phyloP scores from a whole-genome alignment of 805 yeast genomes.

The Candida arabinofermentans region DNA sequence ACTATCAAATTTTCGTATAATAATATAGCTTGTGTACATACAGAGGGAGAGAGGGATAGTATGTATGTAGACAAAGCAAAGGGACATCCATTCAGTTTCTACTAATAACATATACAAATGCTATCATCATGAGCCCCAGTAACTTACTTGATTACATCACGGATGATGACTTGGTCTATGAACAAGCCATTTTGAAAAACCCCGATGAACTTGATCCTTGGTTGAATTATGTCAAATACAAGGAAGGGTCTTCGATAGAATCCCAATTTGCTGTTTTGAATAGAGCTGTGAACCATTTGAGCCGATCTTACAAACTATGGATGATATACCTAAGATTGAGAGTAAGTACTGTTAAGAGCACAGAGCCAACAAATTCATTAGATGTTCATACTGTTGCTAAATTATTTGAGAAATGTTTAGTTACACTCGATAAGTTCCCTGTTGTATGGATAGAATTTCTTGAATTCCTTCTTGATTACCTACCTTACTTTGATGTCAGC shows the following conservation, averaged over 20 bases:
- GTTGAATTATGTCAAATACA: slow-evolving; percentile 40
- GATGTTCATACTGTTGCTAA: slow-evolving; percentile 7
- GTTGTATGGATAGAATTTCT: slow-evolving; percentile 51
- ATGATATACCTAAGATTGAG: slow-evolving; percentile 42
- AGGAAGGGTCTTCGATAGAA: slow-evolving; percentile 24
- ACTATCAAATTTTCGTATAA: too few species aligned
- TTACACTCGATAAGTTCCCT: slow-evolving; percentile 40
- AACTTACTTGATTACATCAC: slow-evolving; percentile 8
- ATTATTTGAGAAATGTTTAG: slow-evolving; percentile 46
- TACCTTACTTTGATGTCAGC: slow-evolving; percentile 29
- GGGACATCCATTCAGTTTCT: too few species aligned
- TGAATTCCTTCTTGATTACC: slow-evolving; percentile 34
- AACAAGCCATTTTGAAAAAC: slow-evolving; percentile 32
- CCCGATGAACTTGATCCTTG: slow-evolving; percentile 37
- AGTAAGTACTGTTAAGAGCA: slow-evolving; percentile 8
- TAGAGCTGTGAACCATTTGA: slow-evolving; percentile 45
- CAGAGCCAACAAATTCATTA: not conserved
- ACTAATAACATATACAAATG: too few species aligned
- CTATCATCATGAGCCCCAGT: not conserved
- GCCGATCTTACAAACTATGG: slow-evolving; percentile 55
- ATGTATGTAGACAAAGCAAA: too few species aligned
- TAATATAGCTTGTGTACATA: too few species aligned
- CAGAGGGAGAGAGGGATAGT: too few species aligned
- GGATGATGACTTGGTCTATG: slow-evolving; percentile 33
- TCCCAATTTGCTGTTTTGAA: slow-evolving; percentile 44